Percentiles rank a stretch among this genome's conserved stretches.
Conservation (phyloP, 2,329 filamentous ascomycete genomes). For the Dactylellina leptospora region DNA sequence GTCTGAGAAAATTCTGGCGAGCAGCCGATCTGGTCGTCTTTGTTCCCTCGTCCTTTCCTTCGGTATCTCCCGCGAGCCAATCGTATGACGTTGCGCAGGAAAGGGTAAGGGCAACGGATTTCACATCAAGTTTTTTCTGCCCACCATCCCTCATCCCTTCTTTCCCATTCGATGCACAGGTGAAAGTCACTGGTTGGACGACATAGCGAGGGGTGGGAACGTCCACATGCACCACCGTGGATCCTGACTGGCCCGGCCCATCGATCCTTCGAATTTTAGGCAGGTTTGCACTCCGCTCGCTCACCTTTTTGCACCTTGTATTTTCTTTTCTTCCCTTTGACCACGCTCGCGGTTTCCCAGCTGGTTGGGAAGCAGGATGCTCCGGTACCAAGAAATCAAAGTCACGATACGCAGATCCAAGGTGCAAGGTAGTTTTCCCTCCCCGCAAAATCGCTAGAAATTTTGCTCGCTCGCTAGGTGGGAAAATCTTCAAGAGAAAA, state of each 20-base stretch:
- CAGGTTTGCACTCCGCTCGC: not conserved
- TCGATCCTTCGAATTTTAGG: not conserved
- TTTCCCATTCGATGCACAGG: slow-evolving; percentile 8
- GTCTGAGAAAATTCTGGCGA: slow-evolving; percentile 3
- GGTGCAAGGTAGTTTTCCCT: too few relatives aligned
- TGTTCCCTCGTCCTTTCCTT: slow-evolving; percentile 1
- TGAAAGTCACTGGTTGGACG: slow-evolving; percentile 43
- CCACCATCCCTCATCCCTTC: slow-evolving; percentile 38
- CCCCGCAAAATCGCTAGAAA: too few relatives aligned
- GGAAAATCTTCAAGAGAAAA: too few relatives aligned
- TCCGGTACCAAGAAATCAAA: too few relatives aligned
- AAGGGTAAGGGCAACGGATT: slow-evolving; percentile 43
- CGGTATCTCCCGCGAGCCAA: slow-evolving; percentile 25
- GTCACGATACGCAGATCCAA: too few relatives aligned
- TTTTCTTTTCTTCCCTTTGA: too few relatives aligned
- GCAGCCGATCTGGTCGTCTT: too few relatives aligned
- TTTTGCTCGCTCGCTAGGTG: too few relatives aligned
- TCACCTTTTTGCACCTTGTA: too few relatives aligned
- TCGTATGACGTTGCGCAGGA: slow-evolving; percentile 15
- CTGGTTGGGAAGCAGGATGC: too few relatives aligned
- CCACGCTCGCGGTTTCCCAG: too few relatives aligned
- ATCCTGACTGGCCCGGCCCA: not conserved
- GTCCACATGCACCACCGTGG: slow-evolving; percentile 13
- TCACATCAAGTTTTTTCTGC: not conserved
- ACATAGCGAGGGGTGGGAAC: too few relatives aligned